phyloP scores from a whole-genome alignment of 805 yeast genomes.

The Saccharomycopsis microspora region DNA sequence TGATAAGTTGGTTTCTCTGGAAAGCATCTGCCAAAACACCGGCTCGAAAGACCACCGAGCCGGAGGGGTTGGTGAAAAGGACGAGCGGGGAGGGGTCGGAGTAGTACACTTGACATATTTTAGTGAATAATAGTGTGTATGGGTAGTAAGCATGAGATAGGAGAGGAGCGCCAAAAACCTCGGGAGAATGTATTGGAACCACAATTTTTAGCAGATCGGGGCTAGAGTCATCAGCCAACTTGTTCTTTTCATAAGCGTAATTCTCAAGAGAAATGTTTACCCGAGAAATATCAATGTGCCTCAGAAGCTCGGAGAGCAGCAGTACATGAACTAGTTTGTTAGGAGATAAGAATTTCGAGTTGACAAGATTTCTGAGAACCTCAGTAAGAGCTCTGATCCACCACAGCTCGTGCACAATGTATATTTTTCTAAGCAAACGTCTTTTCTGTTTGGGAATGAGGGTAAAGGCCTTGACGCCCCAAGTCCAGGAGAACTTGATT shows the following conservation, averaged over 20 bases:
- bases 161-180: constrained; percentile 23
- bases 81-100: not conserved
- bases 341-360: constrained; percentile 30
- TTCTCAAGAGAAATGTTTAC: constrained; percentile 68
- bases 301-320: constrained; percentile 42
- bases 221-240: constrained; percentile 19
- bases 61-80: constrained; percentile 11
- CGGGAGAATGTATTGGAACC: constrained; percentile 28
- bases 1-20: constrained; percentile 39
- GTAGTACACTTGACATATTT: constrained; percentile 11
- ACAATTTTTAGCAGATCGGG: constrained; percentile 26
- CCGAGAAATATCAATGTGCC: constrained; percentile 59
- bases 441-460: constrained; percentile 46
- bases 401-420: constrained; percentile 88
- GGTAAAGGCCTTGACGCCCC: constrained; percentile 52
- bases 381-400: constrained; percentile 69
- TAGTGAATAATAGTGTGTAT: constrained; percentile 14
- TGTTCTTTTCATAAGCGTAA: constrained; percentile 45
- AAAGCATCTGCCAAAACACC: constrained; percentile 23
- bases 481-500: constrained; percentile 37
- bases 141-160: constrained; percentile 18
- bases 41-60: constrained; percentile 4
- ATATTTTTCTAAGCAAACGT: constrained; percentile 46
- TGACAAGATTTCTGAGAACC: constrained; percentile 51
- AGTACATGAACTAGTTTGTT: constrained; percentile 34